These are phyloP conservation scores for Suhomyces vadensis DNA, from an alignment of 805 yeast species.

Conservation along the genomic window DNA sequence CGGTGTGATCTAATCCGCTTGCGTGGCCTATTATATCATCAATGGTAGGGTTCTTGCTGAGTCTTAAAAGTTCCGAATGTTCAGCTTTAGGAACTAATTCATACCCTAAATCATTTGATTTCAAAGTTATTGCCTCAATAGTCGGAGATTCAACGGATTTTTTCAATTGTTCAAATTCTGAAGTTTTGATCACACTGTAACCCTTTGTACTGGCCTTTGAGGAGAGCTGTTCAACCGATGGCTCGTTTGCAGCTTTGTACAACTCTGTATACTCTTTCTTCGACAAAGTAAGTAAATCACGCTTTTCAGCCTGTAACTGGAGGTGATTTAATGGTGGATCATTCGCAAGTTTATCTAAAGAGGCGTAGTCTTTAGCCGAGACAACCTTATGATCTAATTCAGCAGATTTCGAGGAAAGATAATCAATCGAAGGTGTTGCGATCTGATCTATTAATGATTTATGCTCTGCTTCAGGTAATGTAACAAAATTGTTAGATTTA, in stretches of 20 bases:
- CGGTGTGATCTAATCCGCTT: slow-evolving; percentile 13
- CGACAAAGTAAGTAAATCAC: slow-evolving; percentile 32
- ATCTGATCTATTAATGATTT: slow-evolving; percentile 11
- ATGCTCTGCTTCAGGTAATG: slow-evolving; percentile 15
- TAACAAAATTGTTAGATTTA: slow-evolving; percentile 16
- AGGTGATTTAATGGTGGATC: slow-evolving; percentile 32
- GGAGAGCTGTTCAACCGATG: slow-evolving; percentile 21
- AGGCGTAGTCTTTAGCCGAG: slow-evolving; percentile 8
- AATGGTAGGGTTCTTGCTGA: slow-evolving; percentile 16
- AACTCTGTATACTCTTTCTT: slow-evolving; percentile 35
- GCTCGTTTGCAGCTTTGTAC: slow-evolving; percentile 31
- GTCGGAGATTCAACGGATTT: slow-evolving; percentile 20
- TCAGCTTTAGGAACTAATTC: slow-evolving; percentile 14
- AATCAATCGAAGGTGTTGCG: slow-evolving; percentile 11
- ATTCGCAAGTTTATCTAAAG: slow-evolving; percentile 9
- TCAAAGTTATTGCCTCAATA: slow-evolving; percentile 19
- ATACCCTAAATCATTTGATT: slow-evolving; percentile 14
- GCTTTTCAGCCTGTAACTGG: slow-evolving; percentile 36
- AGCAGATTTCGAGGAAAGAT: slow-evolving; percentile 9
- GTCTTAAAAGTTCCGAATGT: slow-evolving; percentile 7
- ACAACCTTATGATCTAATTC: slow-evolving; percentile 7
- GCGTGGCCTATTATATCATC: slow-evolving; percentile 18
- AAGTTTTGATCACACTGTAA: slow-evolving; percentile 17
- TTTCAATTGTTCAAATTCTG: slow-evolving; percentile 14
- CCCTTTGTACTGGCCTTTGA: slow-evolving; percentile 16